Base-by-base conservation (phyloP, 2,329 filamentous ascomycete species). In the Talaromyces sp. region DNA sequence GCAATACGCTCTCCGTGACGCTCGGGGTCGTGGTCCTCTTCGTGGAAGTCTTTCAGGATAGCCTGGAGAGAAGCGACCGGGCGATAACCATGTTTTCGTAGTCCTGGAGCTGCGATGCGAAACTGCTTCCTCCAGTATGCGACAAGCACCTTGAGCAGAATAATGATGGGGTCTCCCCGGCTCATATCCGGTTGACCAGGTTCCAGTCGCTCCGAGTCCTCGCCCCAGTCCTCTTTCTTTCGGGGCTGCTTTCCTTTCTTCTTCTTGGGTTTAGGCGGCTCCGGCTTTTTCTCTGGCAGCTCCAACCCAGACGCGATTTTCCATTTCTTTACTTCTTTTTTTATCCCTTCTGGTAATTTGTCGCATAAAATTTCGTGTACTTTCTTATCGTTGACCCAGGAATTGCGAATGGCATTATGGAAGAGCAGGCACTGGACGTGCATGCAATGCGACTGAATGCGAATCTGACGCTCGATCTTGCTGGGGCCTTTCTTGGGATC, bases 31-130 rank as follows among this genome's bases (percentile, higher is more conserved):
- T 85, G 77, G 0, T 79, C 76, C 44, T 87, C 82, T 11, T 85
- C 81, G 29, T 83, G 81, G 69, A 88, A 91, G 0, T 84, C 86
- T 29, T 87, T 86, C 6, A 88, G 84, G 54, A 94, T 80, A n/a
- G 86, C 82, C 61, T 91, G 87, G 2, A 96, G 75, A 20, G 85
- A 81, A 62, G 87, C 80, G n/a, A 91, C 81, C 0, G 88, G 81
- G 77, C 93, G 88, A 68, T 97, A 97, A 0, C 94, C 94, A 67
- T 84, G 82, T 75, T 97, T 99, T n/a, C 92, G 83, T 19, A 97
- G 67, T 0, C 90, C 90, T 0, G 92, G 91, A 0, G 87, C 82
- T 0, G 86, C 90, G 39, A 94, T 80, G 1, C 79, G 82, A 70
- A 96, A 99, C 30, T 86, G 82, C 64, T 91, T 88, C 68, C 87